phyloP scores from a whole-genome alignment of 345 rosid species.

The Eucalyptus urophylla region DNA sequence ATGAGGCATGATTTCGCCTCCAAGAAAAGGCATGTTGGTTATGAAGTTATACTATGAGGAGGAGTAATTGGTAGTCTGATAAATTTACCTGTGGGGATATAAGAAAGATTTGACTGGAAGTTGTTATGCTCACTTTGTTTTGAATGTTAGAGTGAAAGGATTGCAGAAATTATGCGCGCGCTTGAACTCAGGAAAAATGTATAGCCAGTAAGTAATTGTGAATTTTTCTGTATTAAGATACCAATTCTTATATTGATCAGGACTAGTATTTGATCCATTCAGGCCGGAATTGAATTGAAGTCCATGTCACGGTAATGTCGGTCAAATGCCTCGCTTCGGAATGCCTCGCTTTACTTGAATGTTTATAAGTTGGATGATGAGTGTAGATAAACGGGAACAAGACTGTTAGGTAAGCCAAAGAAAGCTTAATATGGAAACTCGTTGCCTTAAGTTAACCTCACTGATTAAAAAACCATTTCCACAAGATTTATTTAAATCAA shows the following conservation, averaged over 20 bases:
- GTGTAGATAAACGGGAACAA: not conserved
- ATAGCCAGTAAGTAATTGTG: not conserved
- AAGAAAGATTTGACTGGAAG: not conserved
- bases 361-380: not conserved
- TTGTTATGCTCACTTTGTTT: not conserved
- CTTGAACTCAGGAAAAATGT: not conserved
- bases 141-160: not conserved
- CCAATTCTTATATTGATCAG: not conserved
- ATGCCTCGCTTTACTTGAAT: not conserved
- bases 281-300: not conserved
- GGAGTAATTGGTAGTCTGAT: not conserved
- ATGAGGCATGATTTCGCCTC: not conserved
- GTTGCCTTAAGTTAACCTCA: not conserved
- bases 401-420: not conserved
- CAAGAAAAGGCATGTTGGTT: not conserved
- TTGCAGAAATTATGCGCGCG: not conserved
- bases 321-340: not conserved
- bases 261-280: not conserved
- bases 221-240: not conserved
- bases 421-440: not conserved
- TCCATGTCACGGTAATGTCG: not conserved
- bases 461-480: not conserved
- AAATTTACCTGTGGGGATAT: not conserved
- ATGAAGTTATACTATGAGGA: not conserved
- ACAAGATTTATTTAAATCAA: not conserved